Conservation (phyloP, 495 filamentous ascomycete genomes). For the Lophiostoma macrostomum region DNA sequence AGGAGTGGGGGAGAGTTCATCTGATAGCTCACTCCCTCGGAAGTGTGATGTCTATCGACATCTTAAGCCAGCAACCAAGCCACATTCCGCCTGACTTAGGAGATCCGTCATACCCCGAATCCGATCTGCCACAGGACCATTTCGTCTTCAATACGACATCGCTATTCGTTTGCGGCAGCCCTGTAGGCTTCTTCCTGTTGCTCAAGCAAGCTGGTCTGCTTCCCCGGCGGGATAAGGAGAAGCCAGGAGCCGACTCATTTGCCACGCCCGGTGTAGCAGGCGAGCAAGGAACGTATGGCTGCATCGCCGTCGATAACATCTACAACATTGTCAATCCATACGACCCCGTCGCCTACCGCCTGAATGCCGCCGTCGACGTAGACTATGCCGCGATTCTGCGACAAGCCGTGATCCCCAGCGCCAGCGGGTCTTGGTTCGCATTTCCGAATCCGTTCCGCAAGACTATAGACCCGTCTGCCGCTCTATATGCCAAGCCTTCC, state of each 20-base stretch:
- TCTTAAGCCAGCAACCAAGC: constrained; percentile 84
- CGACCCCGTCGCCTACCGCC: constrained; percentile 75
- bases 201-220: constrained; percentile 79
- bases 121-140: constrained; percentile 51
- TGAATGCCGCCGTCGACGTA: constrained; percentile 85
- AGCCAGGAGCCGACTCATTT: constrained; percentile 61
- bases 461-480: background rate
- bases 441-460: constrained; percentile 21
- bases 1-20: constrained; percentile 78
- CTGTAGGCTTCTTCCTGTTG: constrained; percentile 87
- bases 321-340: constrained; percentile 79
- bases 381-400: constrained; percentile 74
- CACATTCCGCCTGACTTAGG: constrained; percentile 53
- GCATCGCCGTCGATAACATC: constrained; percentile 88
- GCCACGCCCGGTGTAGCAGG: constrained; percentile 63
- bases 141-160: constrained; percentile 91
- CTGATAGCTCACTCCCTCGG: constrained; percentile 91
- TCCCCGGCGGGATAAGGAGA: constrained; percentile 71
- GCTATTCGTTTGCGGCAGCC: constrained; percentile 89
- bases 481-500: constrained; percentile 20
- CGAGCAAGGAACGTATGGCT: constrained; percentile 76
- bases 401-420: constrained; percentile 72
- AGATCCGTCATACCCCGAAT: constrained; percentile 42
- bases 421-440: constrained; percentile 47
- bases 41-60: constrained; percentile 88